Evolutionary conservation across 306 rosid species (phyloP), one percentile per base, ranked within the genome.

Genomic region (Sindora glabra): DNA sequence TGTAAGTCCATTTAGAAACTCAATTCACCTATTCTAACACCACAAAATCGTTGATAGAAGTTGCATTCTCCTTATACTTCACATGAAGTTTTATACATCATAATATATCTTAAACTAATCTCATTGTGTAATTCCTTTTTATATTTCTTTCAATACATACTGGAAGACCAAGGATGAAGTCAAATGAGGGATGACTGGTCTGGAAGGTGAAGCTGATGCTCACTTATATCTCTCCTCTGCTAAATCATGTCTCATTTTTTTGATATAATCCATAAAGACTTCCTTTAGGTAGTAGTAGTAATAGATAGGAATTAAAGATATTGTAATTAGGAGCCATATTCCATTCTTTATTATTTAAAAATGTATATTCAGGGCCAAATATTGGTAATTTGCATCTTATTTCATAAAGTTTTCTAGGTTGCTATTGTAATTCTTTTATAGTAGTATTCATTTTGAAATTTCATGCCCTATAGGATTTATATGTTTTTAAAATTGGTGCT

Each of bases 161-260:
- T n/a, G n/a, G n/a, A n/a, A n/a, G n/a, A n/a, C n/a, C n/a, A n/a
- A n/a, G n/a, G n/a, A n/a, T n/a, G n/a, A n/a, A n/a, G n/a, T n/a
- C n/a, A n/a, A n/a, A n/a, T n/a, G n/a, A n/a, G n/a, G n/a, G n/a
- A n/a, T n/a, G n/a, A n/a, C n/a, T n/a, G n/a, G n/a, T n/a, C n/a
- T n/a, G n/a, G n/a, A n/a, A n/a, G 95, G 95, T 39, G 97, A 87
- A 16, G 66, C 81, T 0, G 94, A 90, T 70, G 34, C 85, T 15
- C 81, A 90, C 71, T 90, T 95, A 0, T 90, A 90, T 21, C 95
- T 87, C 44, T 86, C 94, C 42, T 84, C 87, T 76, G 84, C 89
- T 6, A 33, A 52, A 55, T 48, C 67, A 55, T 30, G 5, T 12
- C 51, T 68, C 72, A 56, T 51, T 27, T 52, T 55, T 58, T n/a